Base-by-base conservation (phyloP, 202 grass and related monocot species). In the Hordeum pubiflorum region DNA sequence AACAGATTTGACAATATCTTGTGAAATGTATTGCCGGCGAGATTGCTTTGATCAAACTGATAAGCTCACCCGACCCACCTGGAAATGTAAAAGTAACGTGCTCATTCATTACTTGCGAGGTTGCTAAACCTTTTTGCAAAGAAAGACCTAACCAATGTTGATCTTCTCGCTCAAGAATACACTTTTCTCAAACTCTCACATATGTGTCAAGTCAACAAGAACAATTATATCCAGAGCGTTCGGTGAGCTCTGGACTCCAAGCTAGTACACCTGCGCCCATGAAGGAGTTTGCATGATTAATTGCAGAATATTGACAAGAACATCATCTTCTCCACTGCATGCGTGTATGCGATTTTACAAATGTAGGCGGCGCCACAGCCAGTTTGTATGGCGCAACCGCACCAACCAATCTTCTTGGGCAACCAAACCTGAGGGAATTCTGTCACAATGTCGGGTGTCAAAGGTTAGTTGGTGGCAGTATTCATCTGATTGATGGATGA, bases 361-460 rank as follows among this genome's bases (percentile, higher is more conserved):
- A 75, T 21, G 29, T 39, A 18, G 11, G 20, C 10, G 43, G 58
- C 29, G 43, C 26, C 69, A 50, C 24, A 21, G 18, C 27, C 68
- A 17, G 23, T 9, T 40, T 63, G 81, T 40, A 27, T 34, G 32
- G 44, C 15, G 71, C 84, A 76, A 21, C 54, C 6, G 11, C 68
- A 87, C 84, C 88, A 80, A 83, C 84, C 68, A 86, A 86, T 70
- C 84, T 90, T 85, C 78, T 73, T 43, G 55, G 29, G 31, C 82
- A 82, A 74, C 78, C 54, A 63, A 80, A 40, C 41, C 36, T 33
- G 36, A 34, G 17, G 8, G 48, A 44, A 73, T 73, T 55, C 32
- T 38, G 33, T 31, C 38, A 24, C 69, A 39, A 77, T 17, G 81
- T 89, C 83, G 73, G 40, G 82, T 60, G 67, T 88, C 73, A 37